Evolutionary conservation across 495 filamentous ascomycete species (phyloP), one percentile per base, ranked within the genome.

Genomic region (Apodospora peruviana): DNA sequence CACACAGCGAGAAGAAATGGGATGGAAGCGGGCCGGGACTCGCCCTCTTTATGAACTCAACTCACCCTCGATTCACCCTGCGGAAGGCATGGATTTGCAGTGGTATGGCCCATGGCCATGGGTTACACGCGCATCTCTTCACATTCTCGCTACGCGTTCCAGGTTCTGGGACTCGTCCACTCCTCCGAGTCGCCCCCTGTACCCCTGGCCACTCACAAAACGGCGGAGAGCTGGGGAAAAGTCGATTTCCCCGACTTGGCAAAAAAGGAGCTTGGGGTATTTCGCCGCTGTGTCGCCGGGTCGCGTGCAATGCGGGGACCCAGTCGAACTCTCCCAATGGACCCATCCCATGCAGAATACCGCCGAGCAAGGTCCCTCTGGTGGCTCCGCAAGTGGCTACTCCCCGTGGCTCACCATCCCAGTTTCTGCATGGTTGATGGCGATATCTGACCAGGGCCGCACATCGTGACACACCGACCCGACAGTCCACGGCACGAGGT

Each of bases 201-300:
- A n/a, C n/a, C n/a, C n/a, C n/a, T n/a, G n/a, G n/a, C n/a, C n/a
- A n/a, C n/a, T n/a, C n/a, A n/a, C n/a, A n/a, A n/a, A n/a, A n/a
- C n/a, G 40, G 45, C 42, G 45, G 40, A 46, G 40, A 55, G 51
- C 47, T 52, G 49, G 51, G 51, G 59, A 46, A 48, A 32, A 21
- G 43, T 44, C 59, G 40, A 62, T 55, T 58, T 42, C 48, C 43
- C 59, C 59, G 52, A 55, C 59, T 60, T 62, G 59, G 61, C 54
- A 58, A 51, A 53, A 48, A 27, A 7, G 39, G 41, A 40, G 52
- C 55, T 55, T 53, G 57, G 58, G 59, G 59, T 60, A 65, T 65
- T 65, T 65, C 54, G 62, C 62, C 62, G 57, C 52, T 57, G 49
- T 60, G 45, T 45, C 59, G 59, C 59, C 62, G 59, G 60, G 54